A percentile compares a stretch with the other conserved stretches of the same genome.
Conservation (phyloP, 805 yeast genomes). For the Hanseniaspora occidentalis region DNA sequence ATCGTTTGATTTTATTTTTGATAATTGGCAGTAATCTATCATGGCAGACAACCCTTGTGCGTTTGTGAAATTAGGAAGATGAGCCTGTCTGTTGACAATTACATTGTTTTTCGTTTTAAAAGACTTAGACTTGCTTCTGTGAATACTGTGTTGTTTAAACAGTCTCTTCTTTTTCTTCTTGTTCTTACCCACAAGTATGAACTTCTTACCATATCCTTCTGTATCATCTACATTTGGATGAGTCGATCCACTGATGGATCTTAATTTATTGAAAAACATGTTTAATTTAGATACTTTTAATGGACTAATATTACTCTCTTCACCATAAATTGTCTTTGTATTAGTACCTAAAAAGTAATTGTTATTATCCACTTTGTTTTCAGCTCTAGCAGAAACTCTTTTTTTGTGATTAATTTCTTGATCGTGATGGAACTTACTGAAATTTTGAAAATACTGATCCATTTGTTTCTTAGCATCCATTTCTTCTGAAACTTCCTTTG, state of each 20-base stretch:
- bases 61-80: neutral
- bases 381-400: slow-evolving; percentile 3
- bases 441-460: slow-evolving; percentile 5
- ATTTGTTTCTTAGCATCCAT: neutral
- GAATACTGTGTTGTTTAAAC: neutral
- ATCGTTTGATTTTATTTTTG: neutral
- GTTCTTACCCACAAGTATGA: no score
- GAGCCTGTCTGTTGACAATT: neutral
- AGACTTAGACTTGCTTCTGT: neutral
- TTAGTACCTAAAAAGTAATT: slow-evolving; percentile 1
- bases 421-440: slow-evolving; percentile 8
- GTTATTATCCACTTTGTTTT: no score
- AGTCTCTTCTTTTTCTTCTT: neutral
- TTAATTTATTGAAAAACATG: neutral
- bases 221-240: neutral
- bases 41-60: neutral
- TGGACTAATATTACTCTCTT: neutral
- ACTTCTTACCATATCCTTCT: no score
- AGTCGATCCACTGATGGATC: neutral
- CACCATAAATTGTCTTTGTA: neutral
- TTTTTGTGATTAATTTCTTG: slow-evolving; percentile 10
- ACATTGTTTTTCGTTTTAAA: neutral
- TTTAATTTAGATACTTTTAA: neutral
- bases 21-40: neutral
- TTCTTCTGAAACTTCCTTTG: no score